Evolutionary conservation across 441 rosid species (phyloP), one percentile per base, ranked within the genome.

Genomic region (Bruguiera hainesii): DNA sequence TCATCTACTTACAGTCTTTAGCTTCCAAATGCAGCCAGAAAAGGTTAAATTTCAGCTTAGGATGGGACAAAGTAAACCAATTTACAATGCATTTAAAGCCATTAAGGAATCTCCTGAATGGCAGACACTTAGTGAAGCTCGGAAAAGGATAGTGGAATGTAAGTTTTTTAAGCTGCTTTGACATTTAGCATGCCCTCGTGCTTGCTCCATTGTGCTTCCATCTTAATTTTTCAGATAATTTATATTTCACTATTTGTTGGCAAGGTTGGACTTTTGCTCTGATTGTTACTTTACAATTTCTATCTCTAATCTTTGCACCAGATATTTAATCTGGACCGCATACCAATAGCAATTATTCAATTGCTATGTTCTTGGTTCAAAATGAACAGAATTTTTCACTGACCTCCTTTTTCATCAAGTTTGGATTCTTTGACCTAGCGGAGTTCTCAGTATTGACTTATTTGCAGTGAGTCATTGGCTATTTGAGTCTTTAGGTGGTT

Each of bases 21-120:
- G 15, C 64, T 68, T n/a, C 49, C 30, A 1, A 61, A 20, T 81
- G 70, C 89, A 91, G 97, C 90, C 88, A 25, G 96, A 89, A 66
- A 89, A 87, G 64, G 93, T 89, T 62, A 87, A 84, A 71, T 91
- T 91, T 60, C 78, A 70, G 82, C 90, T 89, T 37, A 85, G 88
- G 66, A 70, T 91, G 51, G 89, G 90, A 33, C 97, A 91, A 74
- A 91, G 97, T 75, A 85, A 83, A 71, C 97, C 97, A 52, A 80
- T 91, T 59, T 87, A 85, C 79, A 79, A 82, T 73, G 89, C 96
- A 20, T 89, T 89, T 75, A 82, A 81, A 75, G 89, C 88, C 67
- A 85, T 89, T 65, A 84, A 69, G 67, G 89, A 89, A 18, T 87
- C 91, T 70, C 76, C 88, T 33, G 85, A 87, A 8, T 91, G 93